Evolutionary conservation across 2,329 filamentous ascomycete species (phyloP), one percentile per base, ranked within the genome.

Genomic region (Cytospora schulzeri): DNA sequence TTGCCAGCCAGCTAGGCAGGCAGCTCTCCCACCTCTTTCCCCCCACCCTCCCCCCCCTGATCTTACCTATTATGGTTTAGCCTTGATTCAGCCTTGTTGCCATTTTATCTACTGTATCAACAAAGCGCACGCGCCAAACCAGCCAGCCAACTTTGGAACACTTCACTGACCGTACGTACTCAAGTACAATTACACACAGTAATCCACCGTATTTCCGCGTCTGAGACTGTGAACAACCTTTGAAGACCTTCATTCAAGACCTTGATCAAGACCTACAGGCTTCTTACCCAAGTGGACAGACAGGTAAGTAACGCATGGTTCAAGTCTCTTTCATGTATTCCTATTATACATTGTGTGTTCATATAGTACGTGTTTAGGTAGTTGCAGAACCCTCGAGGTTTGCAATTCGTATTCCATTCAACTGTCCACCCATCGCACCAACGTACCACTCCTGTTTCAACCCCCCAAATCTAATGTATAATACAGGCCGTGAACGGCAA

Each of bases 1-100:
- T n/a, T 48, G 65, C 65, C 65, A 64, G 65, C 65, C 41, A 57
- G 65, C 65, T 62, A 64, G 65, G 62, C 41, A 57, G 55, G 57
- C 65, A 66, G 45, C 45, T 48, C n/a, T 14, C 4, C n/a, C 29
- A 31, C 29, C 29, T 5, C 29, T n/a, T n/a, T 5, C 29, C 29
- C 29, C 9, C 29, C 29, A 4, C 33, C 33, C 33, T 12, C 38
- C 15, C 38, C n/a, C n/a, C 9, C n/a, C 48, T 31, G 22, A 22
- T 38, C 55, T 41, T 62, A 15, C 65, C 62, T 17, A 4, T 62
- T 59, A n/a, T 14, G 33, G 58, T 5, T 26, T 66, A 66, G 65
- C 58, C 52, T 8, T 5, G 19, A 6, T 56, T n/a, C 31, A n/a
- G 28, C 38, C 28, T 33, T 48, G 33, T 35, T 53, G 31, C 6